A percentile compares a stretch with the other conserved stretches of the same genome.
Conservation (phyloP, 192 early-diverging fungal genomes). For the Gonapodya prolifera region DNA sequence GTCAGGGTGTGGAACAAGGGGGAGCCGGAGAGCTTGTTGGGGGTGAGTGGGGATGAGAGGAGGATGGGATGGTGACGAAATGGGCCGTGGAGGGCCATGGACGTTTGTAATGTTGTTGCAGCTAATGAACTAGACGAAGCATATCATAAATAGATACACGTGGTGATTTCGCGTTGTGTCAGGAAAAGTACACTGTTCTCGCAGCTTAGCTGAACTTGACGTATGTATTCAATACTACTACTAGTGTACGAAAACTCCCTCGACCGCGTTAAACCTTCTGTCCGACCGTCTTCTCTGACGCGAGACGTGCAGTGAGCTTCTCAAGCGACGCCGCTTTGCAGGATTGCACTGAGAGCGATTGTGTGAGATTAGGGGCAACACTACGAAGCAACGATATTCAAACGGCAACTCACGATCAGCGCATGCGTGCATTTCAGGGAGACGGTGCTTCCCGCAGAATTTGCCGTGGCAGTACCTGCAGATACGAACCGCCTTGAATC, state of each 20-base stretch:
- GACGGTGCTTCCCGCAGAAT: conserved; percentile 56
- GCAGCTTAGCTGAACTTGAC: too few relatives aligned
- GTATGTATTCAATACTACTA: too few relatives aligned
- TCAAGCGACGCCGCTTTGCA: neutral
- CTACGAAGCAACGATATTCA: neutral
- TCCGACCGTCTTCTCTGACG: conserved; percentile 1
- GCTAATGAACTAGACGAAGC: too few relatives aligned
- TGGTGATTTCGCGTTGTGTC: too few relatives aligned
- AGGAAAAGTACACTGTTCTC: too few relatives aligned
- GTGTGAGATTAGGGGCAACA: neutral
- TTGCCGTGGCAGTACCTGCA: conserved; percentile 35
- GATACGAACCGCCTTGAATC: conserved; percentile 6
- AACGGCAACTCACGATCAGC: conserved; percentile 20
- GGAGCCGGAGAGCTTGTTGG: neutral
- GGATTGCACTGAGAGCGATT: neutral
- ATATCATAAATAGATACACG: too few relatives aligned
- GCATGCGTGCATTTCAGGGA: conserved; percentile 64
- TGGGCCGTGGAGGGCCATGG: too few relatives aligned
- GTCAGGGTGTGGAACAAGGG: neutral
- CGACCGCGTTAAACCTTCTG: neutral
- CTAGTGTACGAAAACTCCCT: too few relatives aligned
- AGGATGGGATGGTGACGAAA: neutral
- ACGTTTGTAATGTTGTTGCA: too few relatives aligned
- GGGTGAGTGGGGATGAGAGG: neutral
- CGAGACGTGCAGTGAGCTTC: neutral